Base-by-base conservation (phyloP, 2,329 filamentous ascomycete genomes). In the Colletotrichum scovillei region DNA sequence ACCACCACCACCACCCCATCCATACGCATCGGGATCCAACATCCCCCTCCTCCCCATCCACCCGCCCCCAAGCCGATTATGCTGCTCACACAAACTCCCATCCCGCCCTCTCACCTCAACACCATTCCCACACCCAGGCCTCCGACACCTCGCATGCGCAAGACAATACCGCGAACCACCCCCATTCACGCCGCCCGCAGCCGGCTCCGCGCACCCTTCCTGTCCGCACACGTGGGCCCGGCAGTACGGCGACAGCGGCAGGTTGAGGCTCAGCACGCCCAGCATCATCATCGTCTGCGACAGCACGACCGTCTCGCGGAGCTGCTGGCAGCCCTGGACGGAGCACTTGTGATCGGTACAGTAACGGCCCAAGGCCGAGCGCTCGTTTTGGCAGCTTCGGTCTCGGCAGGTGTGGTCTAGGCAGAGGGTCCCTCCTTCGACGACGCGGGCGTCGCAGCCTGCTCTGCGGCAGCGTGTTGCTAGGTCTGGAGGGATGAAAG, bases 311-410 rank as follows among this genome's bases (percentile, higher is more conserved):
- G 35, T 35, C 3, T 26, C 57, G 1, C 69, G 65, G 26, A 56
- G 63, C 49, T 75, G 73, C 42, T 69, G 69, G 57, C 79, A 80
- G 7, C 24, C 59, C 19, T 49, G 19, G 7, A 74, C 72, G n/a
- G 70, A 56, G 73, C 79, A 80, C 64, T 76, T 75, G 72, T 80
- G 79, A 53, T 58, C 56, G n/a, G 52, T 32, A 72, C 79, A 80
- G 74, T 76, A 77, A 24, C 69, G 60, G 38, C 71, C 63, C 22
- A 64, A 57, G 30, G 5, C 35, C 1, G 56, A 35, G 22, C 74
- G 70, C 68, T 69, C 71, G 32, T 63, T 66, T 14, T 16, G 66
- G 53, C 79, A 81, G 52, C 73, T 67, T 22, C 72, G 75, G 30
- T 74, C 59, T 19, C 74, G 75, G 72, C 79, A 81, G 63, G 78